Evolutionary conservation across 148 eudicot species (phyloP), one percentile per base, ranked within the genome.

Genomic region (Nepenthes gracilis): DNA sequence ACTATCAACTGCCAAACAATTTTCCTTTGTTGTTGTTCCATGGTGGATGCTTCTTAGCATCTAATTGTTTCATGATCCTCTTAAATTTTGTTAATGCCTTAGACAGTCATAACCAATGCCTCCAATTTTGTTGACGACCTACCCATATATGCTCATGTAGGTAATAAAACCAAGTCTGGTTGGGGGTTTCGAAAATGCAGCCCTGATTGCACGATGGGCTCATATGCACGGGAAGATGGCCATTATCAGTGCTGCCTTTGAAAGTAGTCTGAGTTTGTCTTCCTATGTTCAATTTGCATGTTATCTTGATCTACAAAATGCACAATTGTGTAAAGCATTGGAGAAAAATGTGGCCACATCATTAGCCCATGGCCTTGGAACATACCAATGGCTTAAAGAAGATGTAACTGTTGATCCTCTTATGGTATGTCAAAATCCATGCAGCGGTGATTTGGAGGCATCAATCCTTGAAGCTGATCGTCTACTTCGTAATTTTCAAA

Each of bases 181-280:
- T 40, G 99, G 99, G 1, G 99, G 99, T 37, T 87, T 94, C 54
- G 99, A 94, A 76, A 94, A 84, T 55, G 95, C 97, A 9, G 85
- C 89, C 60, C 36, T 80, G 56, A 73, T 94, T 70, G 95, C 97
- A 64, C 66, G 80, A 63, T 94, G 99, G 99, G 97, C 99, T 67
- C 95, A 85, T 73, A 78, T 75, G 51, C 82, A 79, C 47, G 97
- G 92, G 55, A 94, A 94, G 62, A 77, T 85, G 82, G 71, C 88
- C 47, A 78, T 94, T 68, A 66, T 89, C 57, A 94, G 99, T 75
- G 75, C 99, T 60, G 80, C 99, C 64, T 94, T 84, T 64, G 99
- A 94, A 73, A 86, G 82, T 72, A 78, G 92, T 58, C 71, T 94
- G 33, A 78, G 86, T 73, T 75, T 94, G 69, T 84, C 99, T 36